Conservation (phyloP, 257 asterid genomes). For the Penstemon davidsonii region DNA sequence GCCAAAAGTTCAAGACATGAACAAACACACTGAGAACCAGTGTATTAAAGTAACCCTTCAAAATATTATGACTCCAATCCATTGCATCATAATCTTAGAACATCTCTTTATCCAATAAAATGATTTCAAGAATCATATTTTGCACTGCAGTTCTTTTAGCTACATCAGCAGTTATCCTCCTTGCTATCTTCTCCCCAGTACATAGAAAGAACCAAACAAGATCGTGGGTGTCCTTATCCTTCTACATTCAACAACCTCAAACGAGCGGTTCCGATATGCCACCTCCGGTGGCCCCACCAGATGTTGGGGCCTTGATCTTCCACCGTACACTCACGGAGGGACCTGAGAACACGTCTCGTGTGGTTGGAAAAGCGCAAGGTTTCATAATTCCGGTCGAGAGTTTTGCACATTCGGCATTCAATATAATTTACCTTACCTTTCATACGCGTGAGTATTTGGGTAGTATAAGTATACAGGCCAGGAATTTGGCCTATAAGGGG, state of each 20-base stretch:
- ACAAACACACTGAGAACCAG: conserved; percentile 43
- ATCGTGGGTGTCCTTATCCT: conserved; percentile 46
- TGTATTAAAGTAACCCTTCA: conserved; percentile 35
- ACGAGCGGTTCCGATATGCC: conserved; percentile 22
- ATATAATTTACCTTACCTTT: conserved; percentile 74
- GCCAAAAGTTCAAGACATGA: conserved; percentile 36
- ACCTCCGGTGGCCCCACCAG: conserved; percentile 30
- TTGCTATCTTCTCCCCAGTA: conserved; percentile 68
- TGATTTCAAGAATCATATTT: conserved; percentile 63
- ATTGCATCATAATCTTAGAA: conserved; percentile 24
- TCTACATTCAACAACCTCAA: conserved; percentile 71
- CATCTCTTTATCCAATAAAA: conserved; percentile 24
- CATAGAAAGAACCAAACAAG: conserved; percentile 29
- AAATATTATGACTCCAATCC: conserved; percentile 20
- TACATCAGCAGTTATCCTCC: conserved; percentile 55
- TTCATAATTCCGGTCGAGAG: conserved; percentile 71
- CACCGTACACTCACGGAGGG: conserved; percentile 67
- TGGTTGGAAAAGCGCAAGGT: conserved; percentile 77
- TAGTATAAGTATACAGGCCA: conserved; percentile 63
- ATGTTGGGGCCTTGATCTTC: conserved; percentile 60
- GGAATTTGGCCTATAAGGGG: conserved; percentile 45
- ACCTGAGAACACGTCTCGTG: conserved; percentile 57
- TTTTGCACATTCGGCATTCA: conserved; percentile 68
- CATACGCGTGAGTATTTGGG: conserved; percentile 50
- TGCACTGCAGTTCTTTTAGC: conserved; percentile 69